Base-by-base conservation (phyloP, 208 protist species). In the Leptomonas pyrrhocoris region DNA sequence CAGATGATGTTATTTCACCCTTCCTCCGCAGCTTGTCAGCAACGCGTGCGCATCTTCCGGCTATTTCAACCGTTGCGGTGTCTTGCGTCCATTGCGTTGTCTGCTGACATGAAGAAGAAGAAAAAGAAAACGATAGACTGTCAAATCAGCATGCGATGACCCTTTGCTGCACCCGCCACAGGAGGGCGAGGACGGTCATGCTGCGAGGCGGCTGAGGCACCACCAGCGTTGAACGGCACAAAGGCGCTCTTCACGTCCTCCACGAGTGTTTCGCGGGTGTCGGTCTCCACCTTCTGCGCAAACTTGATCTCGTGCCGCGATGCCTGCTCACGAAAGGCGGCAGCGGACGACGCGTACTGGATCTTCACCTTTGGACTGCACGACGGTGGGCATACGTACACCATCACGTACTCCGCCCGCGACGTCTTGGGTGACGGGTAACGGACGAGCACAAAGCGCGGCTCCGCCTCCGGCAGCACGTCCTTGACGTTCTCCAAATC, bases 301-400 rank as follows among this genome's bases (percentile, higher is more conserved):
- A 90, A 81, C 23, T 59, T 77, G 8, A 92, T 77, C 21, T 79
- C 71, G 64, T 89, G 68, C 11, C 72, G 36, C 25, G 64, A 63
- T 30, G 79, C 74, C 64, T 84, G 77, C 31, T 58, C 50, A n/a
- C 90, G 46, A 61, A 95, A 95, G 21, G 79, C 78, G 0, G 87
- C 80, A 49, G 80, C 86, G n/a, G 83, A 84, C 1, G 88, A 84
- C 16, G 90, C 81, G 75, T 95, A 95, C 56, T 80, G 27, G 79
- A 95, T 92, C 70, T 83, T 81, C 62, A 89, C 81, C 57, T 81
- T 75, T 1, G 86, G 82, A 38, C 76, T 85, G 77, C 80, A 92
- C 25, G 75, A 30, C 15, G 53, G 54, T 0, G 90, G 90, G 69
- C 87, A 95, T n/a, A 93, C 67, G 74, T 93, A 90, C 58, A 87